These are phyloP conservation scores for Symmetrospora coprosmae DNA, from an alignment of 768 basidiomycete genomes.

Conservation along the genomic window DNA sequence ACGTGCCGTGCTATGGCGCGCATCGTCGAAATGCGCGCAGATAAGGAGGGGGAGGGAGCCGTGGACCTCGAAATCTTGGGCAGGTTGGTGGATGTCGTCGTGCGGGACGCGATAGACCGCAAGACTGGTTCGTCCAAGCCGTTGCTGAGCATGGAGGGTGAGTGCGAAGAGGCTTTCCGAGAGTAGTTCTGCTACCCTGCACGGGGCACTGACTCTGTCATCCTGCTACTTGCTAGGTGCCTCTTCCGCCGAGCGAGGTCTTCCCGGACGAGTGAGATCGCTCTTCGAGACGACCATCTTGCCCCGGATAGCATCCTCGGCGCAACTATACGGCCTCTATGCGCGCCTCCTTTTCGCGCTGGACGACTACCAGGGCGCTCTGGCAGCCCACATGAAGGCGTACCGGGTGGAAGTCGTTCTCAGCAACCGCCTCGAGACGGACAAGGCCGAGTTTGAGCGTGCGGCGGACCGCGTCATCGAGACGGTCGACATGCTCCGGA, in stretches of 20 bases:
- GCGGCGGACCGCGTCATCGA: constrained; percentile 69
- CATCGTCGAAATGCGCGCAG: constrained; percentile 60
- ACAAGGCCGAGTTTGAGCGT: constrained; percentile 55
- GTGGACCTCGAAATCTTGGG: constrained; percentile 82
- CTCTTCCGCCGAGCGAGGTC: constrained; percentile 54
- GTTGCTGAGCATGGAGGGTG: constrained; percentile 34
- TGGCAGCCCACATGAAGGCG: constrained; percentile 70
- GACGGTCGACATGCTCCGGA: constrained; percentile 63
- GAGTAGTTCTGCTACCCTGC: no score
- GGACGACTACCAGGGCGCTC: constrained; percentile 55
- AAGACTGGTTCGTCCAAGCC: constrained; percentile 11
- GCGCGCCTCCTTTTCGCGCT: constrained; percentile 66
- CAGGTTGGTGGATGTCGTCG: constrained; percentile 73
- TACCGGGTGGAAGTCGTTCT: constrained; percentile 54
- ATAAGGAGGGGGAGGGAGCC: constrained; percentile 43
- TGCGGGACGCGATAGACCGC: constrained; percentile 40
- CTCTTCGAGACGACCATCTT: constrained; percentile 67
- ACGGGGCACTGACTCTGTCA: no score
- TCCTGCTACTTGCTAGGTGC: no score
- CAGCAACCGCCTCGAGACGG: constrained; percentile 50
- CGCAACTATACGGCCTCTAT: constrained; percentile 68
- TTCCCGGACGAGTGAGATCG: constrained; percentile 53
- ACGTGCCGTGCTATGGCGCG: constrained; percentile 68
- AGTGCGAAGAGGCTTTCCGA: no score
- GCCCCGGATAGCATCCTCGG: constrained; percentile 56